phyloP scores from a whole-genome alignment of 1,284 basidiomycete genomes.

The Lignosus rhinocerotis region DNA sequence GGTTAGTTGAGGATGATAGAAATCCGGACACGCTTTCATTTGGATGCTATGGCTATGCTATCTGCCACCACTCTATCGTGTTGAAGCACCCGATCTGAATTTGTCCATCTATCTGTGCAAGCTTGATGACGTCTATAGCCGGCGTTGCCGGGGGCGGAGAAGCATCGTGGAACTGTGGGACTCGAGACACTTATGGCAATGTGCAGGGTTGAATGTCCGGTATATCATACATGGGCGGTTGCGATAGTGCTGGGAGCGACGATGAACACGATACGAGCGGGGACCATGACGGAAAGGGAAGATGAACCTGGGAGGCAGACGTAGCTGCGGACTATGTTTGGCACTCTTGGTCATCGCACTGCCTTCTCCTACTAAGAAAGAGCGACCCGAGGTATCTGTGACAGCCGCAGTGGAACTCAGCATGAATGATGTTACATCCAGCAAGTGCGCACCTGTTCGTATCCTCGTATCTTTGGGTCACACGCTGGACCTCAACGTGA shows the following conservation, averaged over 20 bases:
- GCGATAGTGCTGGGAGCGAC: neutral
- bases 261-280: neutral
- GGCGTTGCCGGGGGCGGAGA: no score
- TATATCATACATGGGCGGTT: neutral
- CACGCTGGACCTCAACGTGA: conserved; percentile 41
- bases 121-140: no score
- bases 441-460: conserved; percentile 53
- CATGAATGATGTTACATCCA: conserved; percentile 1
- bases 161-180: no score
- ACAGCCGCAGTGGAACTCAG: neutral
- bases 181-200: no score
- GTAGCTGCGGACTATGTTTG: neutral
- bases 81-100: neutral
- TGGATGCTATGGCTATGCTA: neutral
- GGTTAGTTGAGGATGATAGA: conserved; percentile 5
- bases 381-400: conserved; percentile 53
- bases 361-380: conserved; percentile 61
- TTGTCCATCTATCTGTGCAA: no score
- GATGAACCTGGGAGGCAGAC: neutral
- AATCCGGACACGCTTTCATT: neutral
- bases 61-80: neutral
- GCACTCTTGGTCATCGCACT: conserved; percentile 29
- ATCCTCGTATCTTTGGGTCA: conserved; percentile 62
- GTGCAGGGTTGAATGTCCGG: neutral
- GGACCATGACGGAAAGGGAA: neutral